Conservation (phyloP, 208 protist species). For the Leishmania martiniquensis region DNA sequence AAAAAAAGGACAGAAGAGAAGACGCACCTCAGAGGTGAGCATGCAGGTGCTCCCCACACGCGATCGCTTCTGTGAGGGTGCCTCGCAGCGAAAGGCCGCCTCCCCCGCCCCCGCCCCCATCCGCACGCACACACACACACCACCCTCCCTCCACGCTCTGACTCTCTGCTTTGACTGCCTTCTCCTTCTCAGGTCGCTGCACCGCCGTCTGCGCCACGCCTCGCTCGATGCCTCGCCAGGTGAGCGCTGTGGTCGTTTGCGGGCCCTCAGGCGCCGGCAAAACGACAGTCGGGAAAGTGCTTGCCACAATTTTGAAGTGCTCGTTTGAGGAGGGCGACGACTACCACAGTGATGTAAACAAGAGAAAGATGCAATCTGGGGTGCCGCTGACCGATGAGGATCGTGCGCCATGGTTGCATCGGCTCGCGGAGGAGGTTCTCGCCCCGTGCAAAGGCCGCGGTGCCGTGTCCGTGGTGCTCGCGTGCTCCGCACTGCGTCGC, state of each 20-base stretch:
- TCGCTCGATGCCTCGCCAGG: conserved; percentile 19
- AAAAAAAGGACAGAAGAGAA: too few relatives aligned
- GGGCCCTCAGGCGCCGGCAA: conserved; percentile 82
- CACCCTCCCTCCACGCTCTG: too few relatives aligned
- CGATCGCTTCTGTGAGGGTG: too few relatives aligned
- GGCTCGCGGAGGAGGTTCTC: conserved; percentile 47
- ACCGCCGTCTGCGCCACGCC: too few relatives aligned
- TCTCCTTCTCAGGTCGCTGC: too few relatives aligned
- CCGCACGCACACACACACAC: too few relatives aligned
- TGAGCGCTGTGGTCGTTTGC: conserved; percentile 60
- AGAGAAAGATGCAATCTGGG: conserved; percentile 68
- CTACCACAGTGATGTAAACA: conserved; percentile 61
- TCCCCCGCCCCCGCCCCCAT: too few relatives aligned
- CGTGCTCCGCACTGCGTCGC: conserved; percentile 68
- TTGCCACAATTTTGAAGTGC: conserved; percentile 50
- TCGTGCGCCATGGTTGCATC: conserved; percentile 69
- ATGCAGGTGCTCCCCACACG: too few relatives aligned
- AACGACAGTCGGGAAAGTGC: conserved; percentile 58
- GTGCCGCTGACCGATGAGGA: conserved; percentile 78
- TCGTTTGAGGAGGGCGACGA: conserved; percentile 74
- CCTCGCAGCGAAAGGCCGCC: too few relatives aligned
- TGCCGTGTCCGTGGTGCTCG: conserved; percentile 43
- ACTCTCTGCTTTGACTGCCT: too few relatives aligned
- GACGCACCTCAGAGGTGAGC: too few relatives aligned
- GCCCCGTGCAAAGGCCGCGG: conserved; percentile 10